Evolutionary conservation across 805 yeast species (phyloP).

Genomic region (Ogataea philodendri): DNA sequence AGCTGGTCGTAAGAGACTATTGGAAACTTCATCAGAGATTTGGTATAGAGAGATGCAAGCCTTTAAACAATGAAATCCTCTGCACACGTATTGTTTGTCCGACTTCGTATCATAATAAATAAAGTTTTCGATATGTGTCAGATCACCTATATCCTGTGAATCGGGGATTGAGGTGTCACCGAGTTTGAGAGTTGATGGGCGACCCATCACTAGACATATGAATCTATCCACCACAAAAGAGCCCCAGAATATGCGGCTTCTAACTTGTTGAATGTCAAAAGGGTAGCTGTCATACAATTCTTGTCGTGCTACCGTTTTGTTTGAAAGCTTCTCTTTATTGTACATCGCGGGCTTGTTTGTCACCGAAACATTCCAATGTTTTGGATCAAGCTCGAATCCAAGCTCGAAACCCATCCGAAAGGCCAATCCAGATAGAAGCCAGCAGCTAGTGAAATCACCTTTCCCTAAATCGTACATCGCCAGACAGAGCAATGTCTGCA

Average conservation of each 20-base stretch:
- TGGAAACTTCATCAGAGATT: slow-evolving; percentile 44
- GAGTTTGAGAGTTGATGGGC: slow-evolving; percentile 54
- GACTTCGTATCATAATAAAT: slow-evolving; percentile 34
- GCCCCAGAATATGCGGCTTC: slow-evolving; percentile 65
- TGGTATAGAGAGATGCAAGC: slow-evolving; percentile 42
- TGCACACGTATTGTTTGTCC: slow-evolving; percentile 23
- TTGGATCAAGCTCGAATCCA: slow-evolving; percentile 61
- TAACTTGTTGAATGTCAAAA: slow-evolving; percentile 29
- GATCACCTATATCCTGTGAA: slow-evolving; percentile 55
- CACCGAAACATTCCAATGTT: slow-evolving; percentile 43
- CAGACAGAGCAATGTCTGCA: slow-evolving; percentile 55
- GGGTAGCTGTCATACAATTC: slow-evolving; percentile 31
- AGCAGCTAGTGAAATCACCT: slow-evolving; percentile 55
- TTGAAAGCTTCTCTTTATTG: neutral
- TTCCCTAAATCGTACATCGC: slow-evolving; percentile 56
- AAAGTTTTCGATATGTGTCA: slow-evolving; percentile 56
- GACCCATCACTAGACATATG: slow-evolving; percentile 54
- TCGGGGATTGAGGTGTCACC: slow-evolving; percentile 59
- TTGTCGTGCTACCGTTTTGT: neutral
- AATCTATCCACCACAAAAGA: slow-evolving; percentile 62
- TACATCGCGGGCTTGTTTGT: slow-evolving; percentile 3
- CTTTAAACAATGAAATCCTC: slow-evolving; percentile 42
- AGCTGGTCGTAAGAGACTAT: slow-evolving; percentile 34
- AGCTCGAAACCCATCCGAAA: slow-evolving; percentile 63
- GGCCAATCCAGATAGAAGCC: slow-evolving; percentile 64